Conservation (phyloP, 2,329 filamentous ascomycete genomes). For the Helotiales sp. region DNA sequence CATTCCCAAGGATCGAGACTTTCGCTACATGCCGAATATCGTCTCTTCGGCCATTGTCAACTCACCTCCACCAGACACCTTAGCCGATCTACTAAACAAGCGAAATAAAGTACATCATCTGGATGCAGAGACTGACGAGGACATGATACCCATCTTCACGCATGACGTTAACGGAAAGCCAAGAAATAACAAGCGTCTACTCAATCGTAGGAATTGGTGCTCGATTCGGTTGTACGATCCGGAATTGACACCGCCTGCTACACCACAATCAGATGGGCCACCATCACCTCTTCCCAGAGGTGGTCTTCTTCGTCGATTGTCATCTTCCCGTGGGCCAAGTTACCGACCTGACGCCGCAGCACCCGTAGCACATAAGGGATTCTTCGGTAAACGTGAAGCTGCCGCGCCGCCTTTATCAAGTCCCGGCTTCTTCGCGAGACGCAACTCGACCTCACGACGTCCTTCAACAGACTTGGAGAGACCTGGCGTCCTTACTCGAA, state of each 20-base stretch:
- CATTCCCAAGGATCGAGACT: slow-evolving; percentile 86
- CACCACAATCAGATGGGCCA: slow-evolving; percentile 59
- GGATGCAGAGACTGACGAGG: slow-evolving; percentile 82
- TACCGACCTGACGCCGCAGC: slow-evolving; percentile 41
- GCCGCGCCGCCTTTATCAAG: slow-evolving; percentile 28
- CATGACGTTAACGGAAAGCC: slow-evolving; percentile 88
- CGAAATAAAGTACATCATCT: slow-evolving; percentile 82
- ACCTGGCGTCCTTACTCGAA: slow-evolving; percentile 55
- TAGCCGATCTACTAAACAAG: slow-evolving; percentile 92
- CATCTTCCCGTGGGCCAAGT: slow-evolving; percentile 41
- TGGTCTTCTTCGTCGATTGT: slow-evolving; percentile 42
- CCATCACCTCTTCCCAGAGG: slow-evolving; percentile 43
- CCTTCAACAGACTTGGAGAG: slow-evolving; percentile 47
- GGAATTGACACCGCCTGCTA: slow-evolving; percentile 73
- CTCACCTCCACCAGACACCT: slow-evolving; percentile 81
- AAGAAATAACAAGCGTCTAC: slow-evolving; percentile 86
- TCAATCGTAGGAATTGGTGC: slow-evolving; percentile 95
- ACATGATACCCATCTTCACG: slow-evolving; percentile 92
- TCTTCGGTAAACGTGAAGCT: slow-evolving; percentile 18
- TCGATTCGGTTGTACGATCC: slow-evolving; percentile 85
- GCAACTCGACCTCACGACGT: slow-evolving; percentile 48
- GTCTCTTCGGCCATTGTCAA: slow-evolving; percentile 95
- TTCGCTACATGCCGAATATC: slow-evolving; percentile 95
- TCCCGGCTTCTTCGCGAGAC: slow-evolving; percentile 48
- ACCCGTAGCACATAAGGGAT: slow-evolving; percentile 34